These are phyloP conservation scores for Thielaviopsis euricoi DNA, from an alignment of 2,329 filamentous ascomycete genomes.

Conservation along the genomic window DNA sequence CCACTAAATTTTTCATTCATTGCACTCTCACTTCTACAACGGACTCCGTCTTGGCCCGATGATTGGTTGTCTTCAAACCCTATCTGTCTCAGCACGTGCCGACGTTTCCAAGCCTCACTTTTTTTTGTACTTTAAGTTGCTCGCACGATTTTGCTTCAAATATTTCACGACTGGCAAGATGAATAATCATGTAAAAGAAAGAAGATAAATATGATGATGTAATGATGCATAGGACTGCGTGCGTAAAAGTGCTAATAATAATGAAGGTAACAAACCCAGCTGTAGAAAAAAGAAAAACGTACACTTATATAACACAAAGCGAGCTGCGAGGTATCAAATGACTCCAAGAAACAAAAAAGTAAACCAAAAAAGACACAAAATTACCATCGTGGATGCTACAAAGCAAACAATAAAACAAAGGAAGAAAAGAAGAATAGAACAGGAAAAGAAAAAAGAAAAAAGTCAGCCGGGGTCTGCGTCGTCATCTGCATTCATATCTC, in stretches of 20 bases:
- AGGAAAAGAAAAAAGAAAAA: not conserved
- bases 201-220: not conserved
- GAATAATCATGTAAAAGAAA: no score
- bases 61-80: not conserved
- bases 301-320: not conserved
- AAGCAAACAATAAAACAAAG: not conserved
- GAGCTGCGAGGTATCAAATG: constrained; percentile 1
- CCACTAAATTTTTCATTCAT: not conserved
- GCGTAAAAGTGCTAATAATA: not conserved
- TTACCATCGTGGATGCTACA: not conserved
- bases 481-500: no score
- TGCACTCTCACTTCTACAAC: no score
- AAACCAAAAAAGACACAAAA: not conserved
- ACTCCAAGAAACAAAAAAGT: constrained; percentile 1
- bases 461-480: no score
- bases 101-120: not conserved
- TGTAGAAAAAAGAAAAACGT: not conserved
- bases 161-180: no score
- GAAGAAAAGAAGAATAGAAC: constrained; percentile 2
- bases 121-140: no score
- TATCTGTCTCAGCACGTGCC: not conserved
- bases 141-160: no score
- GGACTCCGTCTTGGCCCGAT: not conserved
- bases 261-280: not conserved
- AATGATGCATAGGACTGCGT: no score